A percentile compares a stretch with the other conserved stretches of the same genome.
These are phyloP conservation scores for Yamadazyma philogaea DNA, from an alignment of 805 yeast species.

Conservation along the genomic window DNA sequence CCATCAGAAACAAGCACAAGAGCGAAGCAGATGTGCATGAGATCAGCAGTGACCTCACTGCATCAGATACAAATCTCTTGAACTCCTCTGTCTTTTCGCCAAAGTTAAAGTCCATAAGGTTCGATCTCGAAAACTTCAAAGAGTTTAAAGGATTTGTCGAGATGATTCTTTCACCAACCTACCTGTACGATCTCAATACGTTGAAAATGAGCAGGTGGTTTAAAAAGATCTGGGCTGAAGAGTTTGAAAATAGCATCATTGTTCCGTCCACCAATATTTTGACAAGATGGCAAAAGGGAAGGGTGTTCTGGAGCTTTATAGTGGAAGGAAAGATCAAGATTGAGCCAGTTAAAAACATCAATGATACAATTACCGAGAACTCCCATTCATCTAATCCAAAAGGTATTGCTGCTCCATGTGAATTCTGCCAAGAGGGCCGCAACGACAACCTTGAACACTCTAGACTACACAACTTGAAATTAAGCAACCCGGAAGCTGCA, in stretches of 20 bases:
- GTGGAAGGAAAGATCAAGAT: constrained; percentile 78
- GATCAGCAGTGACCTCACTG: neutral
- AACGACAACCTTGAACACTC: constrained; percentile 71
- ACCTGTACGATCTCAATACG: constrained; percentile 33
- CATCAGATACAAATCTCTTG: constrained; percentile 11
- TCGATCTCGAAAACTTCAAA: constrained; percentile 43
- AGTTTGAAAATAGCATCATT: constrained; percentile 53
- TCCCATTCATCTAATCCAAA: constrained; percentile 44
- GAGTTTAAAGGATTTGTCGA: constrained; percentile 44
- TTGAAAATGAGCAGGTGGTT: constrained; percentile 57
- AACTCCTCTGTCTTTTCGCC: constrained; percentile 31
- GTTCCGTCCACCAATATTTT: constrained; percentile 39
- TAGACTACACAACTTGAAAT: constrained; percentile 66
- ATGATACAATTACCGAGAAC: constrained; percentile 54
- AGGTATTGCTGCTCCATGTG: constrained; percentile 72
- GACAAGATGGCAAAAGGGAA: constrained; percentile 42
- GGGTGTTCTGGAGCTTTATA: constrained; percentile 58
- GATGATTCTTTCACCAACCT: constrained; percentile 31
- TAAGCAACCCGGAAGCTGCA: constrained; percentile 32
- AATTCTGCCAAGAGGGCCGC: constrained; percentile 79
- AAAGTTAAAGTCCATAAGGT: constrained; percentile 34
- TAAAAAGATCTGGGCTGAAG: constrained; percentile 66
- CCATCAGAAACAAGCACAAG: constrained; percentile 14
- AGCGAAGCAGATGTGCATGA: neutral
- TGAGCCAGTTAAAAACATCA: constrained; percentile 83